Evolutionary conservation across 202 grass and related monocot genomes (phyloP), one percentile per base, ranked within the genome.

Genomic region (Musa balbisiana): DNA sequence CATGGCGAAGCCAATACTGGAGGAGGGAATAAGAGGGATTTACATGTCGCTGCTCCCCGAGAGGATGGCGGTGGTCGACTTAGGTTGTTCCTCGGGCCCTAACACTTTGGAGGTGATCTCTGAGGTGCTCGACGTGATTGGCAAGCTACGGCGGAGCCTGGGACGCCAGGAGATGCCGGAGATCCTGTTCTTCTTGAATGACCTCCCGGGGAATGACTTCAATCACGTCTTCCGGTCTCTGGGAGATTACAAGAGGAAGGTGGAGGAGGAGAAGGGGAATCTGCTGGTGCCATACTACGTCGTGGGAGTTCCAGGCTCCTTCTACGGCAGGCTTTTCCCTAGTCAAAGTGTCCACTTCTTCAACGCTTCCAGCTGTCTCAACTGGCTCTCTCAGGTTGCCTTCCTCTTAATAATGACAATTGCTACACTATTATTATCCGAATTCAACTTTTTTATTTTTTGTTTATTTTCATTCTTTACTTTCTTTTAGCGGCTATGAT

Each of bases 251-350:
- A 29, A 20, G 62, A 50, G 17, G 62, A 67, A 20, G 51, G 16
- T 54, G 23, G 50, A 67, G 50, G 62, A 26, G 49, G 75, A 67
- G 50, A 54, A 20, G 49, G 62, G 12, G 19, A 51, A 52, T 1
- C 29, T 51, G 10, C 29, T 4, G 2, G 22, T 33, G 8, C 49
- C 63, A 1, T 29, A 29, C 43, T 78, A 78, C 50, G 12, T 64
- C 6, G 62, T 49, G 1, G 76, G 62, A 10, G 22, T 78, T 1
- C 62, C 62, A 10, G 76, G 76, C 1, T 78, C 76, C 2, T 78
- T 78, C 62, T 68, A 67, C 63, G 22, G 51, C 4, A 67, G 76
- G 50, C 63, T 78, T 11, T 54, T 78, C 22, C 76, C 63, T 9
- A 0, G 15, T 0, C 1, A 12, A 13, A 78, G 60, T 10, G 76